phyloP scores from a whole-genome alignment of 768 basidiomycete genomes.

The Strobilomyces echinocephalus region DNA sequence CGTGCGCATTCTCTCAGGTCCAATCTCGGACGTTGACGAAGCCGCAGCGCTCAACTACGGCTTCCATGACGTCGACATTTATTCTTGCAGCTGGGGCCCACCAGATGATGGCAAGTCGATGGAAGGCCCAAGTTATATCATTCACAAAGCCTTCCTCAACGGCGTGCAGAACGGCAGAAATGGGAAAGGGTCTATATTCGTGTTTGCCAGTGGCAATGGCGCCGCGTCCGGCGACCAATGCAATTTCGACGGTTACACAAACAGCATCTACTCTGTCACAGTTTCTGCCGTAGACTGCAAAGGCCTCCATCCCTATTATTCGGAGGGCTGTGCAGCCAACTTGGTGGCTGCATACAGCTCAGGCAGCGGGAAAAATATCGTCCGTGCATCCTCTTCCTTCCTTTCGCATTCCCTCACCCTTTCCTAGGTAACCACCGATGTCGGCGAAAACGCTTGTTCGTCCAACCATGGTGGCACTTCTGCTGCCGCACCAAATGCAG shows the following conservation, averaged over 20 bases:
- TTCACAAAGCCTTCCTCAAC: conserved; percentile 90
- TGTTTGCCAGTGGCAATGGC: conserved; percentile 97
- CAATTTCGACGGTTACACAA: conserved; percentile 99
- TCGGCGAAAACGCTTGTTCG: conserved; percentile 79
- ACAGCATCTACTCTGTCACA: conserved; percentile 93
- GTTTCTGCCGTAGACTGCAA: conserved; percentile 93
- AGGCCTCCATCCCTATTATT: conserved; percentile 93
- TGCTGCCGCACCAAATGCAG: conserved; percentile 95
- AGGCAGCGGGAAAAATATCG: conserved; percentile 89
- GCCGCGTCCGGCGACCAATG: conserved; percentile 90
- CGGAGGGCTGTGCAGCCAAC: conserved; percentile 96
- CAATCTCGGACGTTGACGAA: conserved; percentile 94
- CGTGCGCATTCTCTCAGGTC: conserved; percentile 90
- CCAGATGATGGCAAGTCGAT: conserved; percentile 91
- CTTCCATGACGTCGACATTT: conserved; percentile 83
- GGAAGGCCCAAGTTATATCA: conserved; percentile 90
- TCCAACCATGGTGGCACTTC: conserved; percentile 91
- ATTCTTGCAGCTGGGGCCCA: conserved; percentile 98
- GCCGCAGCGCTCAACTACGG: conserved; percentile 93
- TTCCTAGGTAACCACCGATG: conserved; percentile 86
- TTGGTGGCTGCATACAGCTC: conserved; percentile 96
- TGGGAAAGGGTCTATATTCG: conserved; percentile 90
- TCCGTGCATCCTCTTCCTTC: conserved; percentile 38
- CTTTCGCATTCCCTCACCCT: conserved; percentile 12
- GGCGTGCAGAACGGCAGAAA: conserved; percentile 86